Evolutionary conservation across 2,329 filamentous ascomycete genomes (phyloP).

Genomic region (Aureobasidium sp.): DNA sequence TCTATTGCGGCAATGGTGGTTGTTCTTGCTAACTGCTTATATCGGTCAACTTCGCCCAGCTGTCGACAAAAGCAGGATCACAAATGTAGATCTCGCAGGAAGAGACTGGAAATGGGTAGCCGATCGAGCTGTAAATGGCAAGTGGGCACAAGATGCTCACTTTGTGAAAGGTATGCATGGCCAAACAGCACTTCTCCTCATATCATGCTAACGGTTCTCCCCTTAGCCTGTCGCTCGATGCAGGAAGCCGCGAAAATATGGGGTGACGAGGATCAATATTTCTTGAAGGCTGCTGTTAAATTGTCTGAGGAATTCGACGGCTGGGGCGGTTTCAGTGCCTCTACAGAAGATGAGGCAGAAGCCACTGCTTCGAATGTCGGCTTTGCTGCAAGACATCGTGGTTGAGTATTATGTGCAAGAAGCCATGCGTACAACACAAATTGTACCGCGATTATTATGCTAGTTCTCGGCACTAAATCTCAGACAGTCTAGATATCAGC

Average conservation of each 20-base stretch:
- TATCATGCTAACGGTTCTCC: background rate
- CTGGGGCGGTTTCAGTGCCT: slow-evolving; percentile 41
- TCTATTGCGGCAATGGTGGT: slow-evolving; percentile 82
- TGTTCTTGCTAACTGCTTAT: slow-evolving; percentile 72
- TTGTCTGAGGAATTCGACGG: slow-evolving; percentile 68
- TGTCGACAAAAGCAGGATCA: slow-evolving; percentile 60
- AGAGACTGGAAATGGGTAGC: slow-evolving; percentile 73
- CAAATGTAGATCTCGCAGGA: slow-evolving; percentile 51
- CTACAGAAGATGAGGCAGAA: slow-evolving; percentile 3
- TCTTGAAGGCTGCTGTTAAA: slow-evolving; percentile 60
- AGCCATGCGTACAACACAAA: too few species aligned
- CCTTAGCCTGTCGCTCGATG: slow-evolving; percentile 61
- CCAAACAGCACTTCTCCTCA: background rate
- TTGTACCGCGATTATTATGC: too few species aligned
- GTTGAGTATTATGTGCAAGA: background rate
- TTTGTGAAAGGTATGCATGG: slow-evolving; percentile 67
- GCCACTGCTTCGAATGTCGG: slow-evolving; percentile 2
- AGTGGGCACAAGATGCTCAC: slow-evolving; percentile 66
- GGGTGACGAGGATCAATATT: slow-evolving; percentile 61
- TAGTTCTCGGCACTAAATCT: too few species aligned
- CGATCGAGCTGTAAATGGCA: slow-evolving; percentile 60
- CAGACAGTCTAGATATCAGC: too few species aligned
- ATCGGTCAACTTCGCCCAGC: slow-evolving; percentile 66
- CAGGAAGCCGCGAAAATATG: slow-evolving; percentile 67
- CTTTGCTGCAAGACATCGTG: slow-evolving; percentile 3